Evolutionary conservation across 805 yeast genomes (phyloP), one percentile per base, ranked within the genome.

Genomic region (Saturnispora saitoi): DNA sequence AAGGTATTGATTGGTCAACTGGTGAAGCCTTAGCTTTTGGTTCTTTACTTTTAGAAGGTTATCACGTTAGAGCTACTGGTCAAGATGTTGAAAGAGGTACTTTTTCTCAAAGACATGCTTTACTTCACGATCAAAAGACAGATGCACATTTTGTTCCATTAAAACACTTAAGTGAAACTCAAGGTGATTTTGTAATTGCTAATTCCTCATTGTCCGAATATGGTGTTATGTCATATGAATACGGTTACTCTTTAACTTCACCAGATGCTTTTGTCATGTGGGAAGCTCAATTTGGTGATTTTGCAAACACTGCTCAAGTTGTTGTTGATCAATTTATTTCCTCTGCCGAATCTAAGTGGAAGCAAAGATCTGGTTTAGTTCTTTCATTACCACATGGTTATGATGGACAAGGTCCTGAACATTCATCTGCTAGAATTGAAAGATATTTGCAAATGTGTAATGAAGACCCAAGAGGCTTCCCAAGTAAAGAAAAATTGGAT

Each of bases 71-170:
- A 76, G 85, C 93, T 45, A 86, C 96, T 42, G 99, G 99, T 68
- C 98, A 93, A 76, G 99, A 93, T 79, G 98, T 93, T 57, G 99
- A 93, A 78, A 89, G 99, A 81, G 99, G 99, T 76, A 93, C 99
- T 37, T 91, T 93, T 79, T 93, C 99, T 48, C 99, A 93, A 76
- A 91, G 99, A 74, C 99, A 93, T 66, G 91, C 98, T 51, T 97
- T 93, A 43, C 76, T 93, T 68, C 99, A 93, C 68, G 99, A 93
- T 70, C 99, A 93, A 74, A 73, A 80, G 48, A 81, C 86, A 43
- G 97, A 90, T 70, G 71, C 72, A 43, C 81, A 86, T 28, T 81
- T 85, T 72, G 83, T 88, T 51, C 98, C 99, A 61, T 78, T 93
- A 67, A 78, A 85, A 69, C 76, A 86, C 65, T 72, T 91, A 58